These are phyloP conservation scores for Arctostaphylos glauca DNA, from an alignment of 148 eudicot genomes.

Conservation along the genomic window DNA sequence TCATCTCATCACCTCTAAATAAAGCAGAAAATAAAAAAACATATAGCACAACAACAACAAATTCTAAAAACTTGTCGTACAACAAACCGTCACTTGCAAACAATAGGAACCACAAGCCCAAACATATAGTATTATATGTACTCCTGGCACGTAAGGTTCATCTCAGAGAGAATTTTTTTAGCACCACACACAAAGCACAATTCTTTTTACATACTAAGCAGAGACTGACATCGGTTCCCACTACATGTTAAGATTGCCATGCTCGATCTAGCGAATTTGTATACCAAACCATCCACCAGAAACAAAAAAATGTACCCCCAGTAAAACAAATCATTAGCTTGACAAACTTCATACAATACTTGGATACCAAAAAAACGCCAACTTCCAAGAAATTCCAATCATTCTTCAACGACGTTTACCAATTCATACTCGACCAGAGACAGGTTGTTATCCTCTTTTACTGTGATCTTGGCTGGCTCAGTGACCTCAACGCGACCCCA, in stretches of 20 bases:
- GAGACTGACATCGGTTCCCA: neutral
- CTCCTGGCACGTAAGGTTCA: neutral
- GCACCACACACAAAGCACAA: conserved; percentile 16
- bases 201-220: conserved; percentile 15
- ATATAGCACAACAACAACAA: neutral
- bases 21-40: neutral
- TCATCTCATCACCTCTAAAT: neutral
- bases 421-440: conserved; percentile 34
- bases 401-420: conserved; percentile 33
- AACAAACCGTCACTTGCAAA: neutral
- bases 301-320: neutral
- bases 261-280: conserved; percentile 6
- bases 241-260: neutral
- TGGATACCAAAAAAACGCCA: neutral
- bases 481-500: conserved; percentile 44
- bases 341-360: conserved; percentile 11
- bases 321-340: conserved; percentile 4
- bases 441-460: conserved; percentile 39
- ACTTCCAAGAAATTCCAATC: conserved; percentile 9
- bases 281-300: conserved; percentile 20
- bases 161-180: neutral
- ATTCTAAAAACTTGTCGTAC: neutral
- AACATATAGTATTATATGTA: neutral
- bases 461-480: conserved; percentile 27
- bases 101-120: neutral